Evolutionary conservation across 805 yeast species (phyloP), one percentile per base, ranked within the genome.

Genomic region (Scheffersomyces lignosus): DNA sequence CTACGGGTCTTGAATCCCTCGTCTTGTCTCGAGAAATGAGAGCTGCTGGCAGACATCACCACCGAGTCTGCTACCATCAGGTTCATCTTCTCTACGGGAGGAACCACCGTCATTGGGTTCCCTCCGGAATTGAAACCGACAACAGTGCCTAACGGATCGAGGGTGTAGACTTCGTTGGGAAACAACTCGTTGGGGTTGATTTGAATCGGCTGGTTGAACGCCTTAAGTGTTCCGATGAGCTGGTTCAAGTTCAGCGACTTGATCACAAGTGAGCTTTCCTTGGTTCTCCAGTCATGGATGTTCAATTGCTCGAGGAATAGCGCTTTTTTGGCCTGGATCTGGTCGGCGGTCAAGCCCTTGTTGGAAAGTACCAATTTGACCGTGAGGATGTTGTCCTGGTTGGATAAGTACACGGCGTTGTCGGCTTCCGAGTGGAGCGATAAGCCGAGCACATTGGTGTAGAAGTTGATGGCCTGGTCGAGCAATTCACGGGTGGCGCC

Each of bases 91-190:
- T 45, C 55, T 14, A 58, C 57, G 4, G 75, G 74, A 4, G 77
- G 72, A 26, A 57, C 58, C n/a, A 77, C 59, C 15, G 80, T 67
- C 44, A 80, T 66, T 5, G 88, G 77, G 47, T 83, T 81, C 13
- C 54, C 54, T 22, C 75, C 64, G 2, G 81, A 68, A 15, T 95
- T 80, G 64, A 90, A 88, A 3, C 96, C 97, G 31, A 90, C 58
- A 18, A 89, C 60, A 48, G 78, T 77, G 14, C 96, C 96, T 45
- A 89, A 65, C 6, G 98, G 97, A 58, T 91, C 97, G 17, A 84
- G 56, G 5, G 80, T 75, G 59, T 83, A 87, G 5, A 85, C 67
- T 59, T 87, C 95, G 47, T 76, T 72, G 4, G 96, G 96, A 38
- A 75, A 77, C 38, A 83, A 64, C 31, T 79, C 85, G 39, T 81